Percentiles rank a stretch among this genome's conserved stretches.
Evolutionary conservation across 192 early-diverging fungal species (phyloP).

Genomic region (Anaeromyces robustus): DNA sequence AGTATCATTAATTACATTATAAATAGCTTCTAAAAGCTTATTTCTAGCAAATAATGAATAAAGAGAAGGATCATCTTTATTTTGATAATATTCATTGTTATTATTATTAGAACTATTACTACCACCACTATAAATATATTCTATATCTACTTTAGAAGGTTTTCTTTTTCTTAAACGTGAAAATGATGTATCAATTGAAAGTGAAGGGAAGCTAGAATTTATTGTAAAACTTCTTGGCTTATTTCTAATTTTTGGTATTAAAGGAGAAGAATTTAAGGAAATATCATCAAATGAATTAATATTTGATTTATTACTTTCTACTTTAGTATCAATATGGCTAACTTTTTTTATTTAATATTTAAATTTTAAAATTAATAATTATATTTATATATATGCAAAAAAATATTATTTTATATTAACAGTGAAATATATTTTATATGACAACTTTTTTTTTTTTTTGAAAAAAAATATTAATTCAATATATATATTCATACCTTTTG

Average conservation of each 20-base stretch:
- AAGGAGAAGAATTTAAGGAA: neutral
- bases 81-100: neutral
- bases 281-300: neutral
- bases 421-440: too few relatives aligned
- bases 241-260: neutral
- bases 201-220: neutral
- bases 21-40: neutral
- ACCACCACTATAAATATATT: neutral
- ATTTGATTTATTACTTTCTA: neutral
- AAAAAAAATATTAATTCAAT: too few relatives aligned
- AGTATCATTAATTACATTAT: neutral
- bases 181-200: neutral
- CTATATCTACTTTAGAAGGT: neutral
- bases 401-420: too few relatives aligned
- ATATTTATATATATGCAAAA: too few relatives aligned
- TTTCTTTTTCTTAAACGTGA: neutral
- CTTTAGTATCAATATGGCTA: neutral
- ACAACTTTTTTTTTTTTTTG: too few relatives aligned
- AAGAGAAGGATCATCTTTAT: neutral
- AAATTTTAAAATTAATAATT: too few relatives aligned
- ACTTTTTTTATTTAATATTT: neutral
- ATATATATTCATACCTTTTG: neutral
- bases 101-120: too few relatives aligned
- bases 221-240: neutral
- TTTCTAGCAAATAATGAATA: neutral